A percentile compares a stretch with the other conserved stretches of the same genome.
phyloP scores from a whole-genome alignment of 2,329 filamentous ascomycete species.

The Sporothrix schenckii region DNA sequence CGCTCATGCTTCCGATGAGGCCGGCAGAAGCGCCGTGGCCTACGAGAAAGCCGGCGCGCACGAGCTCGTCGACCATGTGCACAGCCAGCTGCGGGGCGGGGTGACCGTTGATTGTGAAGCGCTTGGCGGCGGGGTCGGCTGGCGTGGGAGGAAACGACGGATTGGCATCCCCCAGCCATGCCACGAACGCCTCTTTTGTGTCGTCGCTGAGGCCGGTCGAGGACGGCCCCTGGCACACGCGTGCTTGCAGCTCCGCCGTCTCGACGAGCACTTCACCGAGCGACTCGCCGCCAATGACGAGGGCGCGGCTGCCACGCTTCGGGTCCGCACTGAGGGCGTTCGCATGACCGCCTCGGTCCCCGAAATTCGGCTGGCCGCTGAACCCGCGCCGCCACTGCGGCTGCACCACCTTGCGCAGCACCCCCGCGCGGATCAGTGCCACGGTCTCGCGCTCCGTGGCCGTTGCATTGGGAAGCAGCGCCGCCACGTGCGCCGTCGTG shows the following conservation, averaged over 20 bases:
- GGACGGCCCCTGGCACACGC: slow-evolving; percentile 46
- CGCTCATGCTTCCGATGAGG: slow-evolving; percentile 32
- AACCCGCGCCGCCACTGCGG: slow-evolving; percentile 54
- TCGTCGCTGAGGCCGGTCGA: slow-evolving; percentile 44
- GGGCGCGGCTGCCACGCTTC: slow-evolving; percentile 51
- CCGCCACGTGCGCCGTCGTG: slow-evolving; percentile 66
- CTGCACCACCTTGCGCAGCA: slow-evolving; percentile 62
- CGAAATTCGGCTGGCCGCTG: slow-evolving; percentile 47
- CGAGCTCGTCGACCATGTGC: slow-evolving; percentile 59
- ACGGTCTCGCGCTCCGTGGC: slow-evolving; percentile 68
- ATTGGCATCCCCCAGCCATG: slow-evolving; percentile 55
- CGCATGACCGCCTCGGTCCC: not conserved
- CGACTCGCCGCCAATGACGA: slow-evolving; percentile 33
- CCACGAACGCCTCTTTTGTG: slow-evolving; percentile 56
- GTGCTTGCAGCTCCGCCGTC: slow-evolving; percentile 56
- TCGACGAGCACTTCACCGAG: slow-evolving; percentile 65
- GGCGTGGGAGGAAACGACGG: slow-evolving; percentile 44
- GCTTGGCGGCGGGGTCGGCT: slow-evolving; percentile 28
- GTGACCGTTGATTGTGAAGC: slow-evolving; percentile 31
- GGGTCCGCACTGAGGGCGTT: slow-evolving; percentile 42
- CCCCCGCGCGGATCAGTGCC: slow-evolving; percentile 59
- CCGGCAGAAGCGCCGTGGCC: slow-evolving; percentile 42
- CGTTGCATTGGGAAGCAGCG: slow-evolving; percentile 64
- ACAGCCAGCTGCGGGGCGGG: slow-evolving; percentile 43
- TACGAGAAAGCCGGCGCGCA: slow-evolving; percentile 70